Percentiles rank a stretch among this genome's conserved stretches.
These are phyloP conservation scores for Cyclostephanos tholiformis DNA, from an alignment of 108 stramenopile genomes.

Conservation along the genomic window DNA sequence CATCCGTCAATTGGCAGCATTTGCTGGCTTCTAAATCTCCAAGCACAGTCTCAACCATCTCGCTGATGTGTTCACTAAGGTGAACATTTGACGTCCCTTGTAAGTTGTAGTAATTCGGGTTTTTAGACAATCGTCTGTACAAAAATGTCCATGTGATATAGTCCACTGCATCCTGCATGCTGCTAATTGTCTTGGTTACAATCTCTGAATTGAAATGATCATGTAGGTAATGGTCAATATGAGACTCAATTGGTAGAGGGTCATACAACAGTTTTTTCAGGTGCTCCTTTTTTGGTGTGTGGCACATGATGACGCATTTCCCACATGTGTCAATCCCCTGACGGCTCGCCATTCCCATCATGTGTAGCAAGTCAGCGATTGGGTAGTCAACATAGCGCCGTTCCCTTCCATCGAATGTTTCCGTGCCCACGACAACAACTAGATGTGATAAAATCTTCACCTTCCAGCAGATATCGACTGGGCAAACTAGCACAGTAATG, in stretches of 20 bases:
- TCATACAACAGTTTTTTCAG: slow-evolving; percentile 94
- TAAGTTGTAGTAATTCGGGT: slow-evolving; percentile 99
- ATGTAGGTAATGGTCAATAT: slow-evolving; percentile 94
- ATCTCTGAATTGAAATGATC: slow-evolving; percentile 98
- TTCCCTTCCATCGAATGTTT: slow-evolving; percentile 92
- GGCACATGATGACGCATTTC: slow-evolving; percentile 91
- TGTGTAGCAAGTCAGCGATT: slow-evolving; percentile 92
- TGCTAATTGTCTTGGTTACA: slow-evolving; percentile 92
- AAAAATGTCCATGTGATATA: slow-evolving; percentile 98
- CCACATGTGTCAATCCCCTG: slow-evolving; percentile 71
- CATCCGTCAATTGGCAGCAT: slow-evolving; percentile 90
- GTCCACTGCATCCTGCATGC: slow-evolving; percentile 98
- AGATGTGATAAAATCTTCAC: slow-evolving; percentile 72
- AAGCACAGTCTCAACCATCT: slow-evolving; percentile 96
- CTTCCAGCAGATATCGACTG: slow-evolving; percentile 89
- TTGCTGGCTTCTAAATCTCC: slow-evolving; percentile 94
- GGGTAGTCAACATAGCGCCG: slow-evolving; percentile 95
- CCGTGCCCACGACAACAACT: slow-evolving; percentile 96
- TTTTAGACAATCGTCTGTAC: slow-evolving; percentile 95
- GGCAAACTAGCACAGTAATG: slow-evolving; percentile 86
- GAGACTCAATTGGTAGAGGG: slow-evolving; percentile 97
- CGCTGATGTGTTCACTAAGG: slow-evolving; percentile 97
- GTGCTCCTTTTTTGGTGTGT: slow-evolving; percentile 93
- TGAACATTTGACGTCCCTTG: slow-evolving; percentile 88
- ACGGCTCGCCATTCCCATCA: slow-evolving; percentile 91